Evolutionary conservation across 75 land plant genomes (phyloP).

Genomic region (Picea sitchensis): DNA sequence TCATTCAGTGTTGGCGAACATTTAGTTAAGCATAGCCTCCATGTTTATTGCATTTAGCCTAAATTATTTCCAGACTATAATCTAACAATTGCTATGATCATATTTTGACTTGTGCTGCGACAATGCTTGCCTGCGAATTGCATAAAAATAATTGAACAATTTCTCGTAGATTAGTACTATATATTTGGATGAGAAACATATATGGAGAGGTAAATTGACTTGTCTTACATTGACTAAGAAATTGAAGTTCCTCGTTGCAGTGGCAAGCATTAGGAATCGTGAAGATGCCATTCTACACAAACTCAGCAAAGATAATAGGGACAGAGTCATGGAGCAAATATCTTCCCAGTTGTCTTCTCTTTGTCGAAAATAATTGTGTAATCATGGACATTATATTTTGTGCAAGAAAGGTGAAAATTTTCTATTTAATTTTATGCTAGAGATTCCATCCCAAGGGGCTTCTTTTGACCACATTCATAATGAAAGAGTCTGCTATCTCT

Average conservation of each 20-base stretch:
- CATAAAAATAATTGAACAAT: background rate
- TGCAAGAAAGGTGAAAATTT: background rate
- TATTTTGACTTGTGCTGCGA: background rate
- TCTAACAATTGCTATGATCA: background rate
- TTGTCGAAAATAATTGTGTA: background rate
- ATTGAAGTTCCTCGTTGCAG: constrained; percentile 30
- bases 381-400: background rate
- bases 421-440: background rate
- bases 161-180: background rate
- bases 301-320: constrained; percentile 48
- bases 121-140: background rate
- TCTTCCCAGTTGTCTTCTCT: constrained; percentile 18
- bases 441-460: background rate
- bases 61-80: background rate
- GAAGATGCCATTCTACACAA: constrained; percentile 55
- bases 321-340: constrained; percentile 35
- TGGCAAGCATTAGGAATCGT: constrained; percentile 65
- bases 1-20: no score
- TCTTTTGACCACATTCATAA: background rate
- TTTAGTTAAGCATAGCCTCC: no score
- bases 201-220: background rate
- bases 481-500: background rate
- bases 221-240: background rate
- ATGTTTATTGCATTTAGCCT: background rate
- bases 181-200: background rate